Conservation (phyloP, 768 basidiomycete genomes). For the Steccherinum ochraceum region DNA sequence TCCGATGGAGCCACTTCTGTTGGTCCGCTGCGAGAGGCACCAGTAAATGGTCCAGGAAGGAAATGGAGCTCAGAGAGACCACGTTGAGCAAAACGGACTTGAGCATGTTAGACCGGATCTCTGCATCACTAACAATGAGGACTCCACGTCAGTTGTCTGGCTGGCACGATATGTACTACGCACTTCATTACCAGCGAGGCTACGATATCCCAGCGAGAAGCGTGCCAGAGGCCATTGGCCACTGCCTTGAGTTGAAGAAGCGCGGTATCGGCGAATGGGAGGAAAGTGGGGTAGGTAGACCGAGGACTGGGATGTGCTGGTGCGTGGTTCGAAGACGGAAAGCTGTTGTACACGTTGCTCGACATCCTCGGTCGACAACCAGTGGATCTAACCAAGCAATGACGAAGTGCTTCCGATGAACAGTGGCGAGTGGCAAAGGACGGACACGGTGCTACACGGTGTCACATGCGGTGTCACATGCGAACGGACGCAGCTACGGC, state of each 20-base stretch:
- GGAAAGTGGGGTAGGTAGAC: slow-evolving; percentile 60
- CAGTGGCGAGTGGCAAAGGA: too few species aligned
- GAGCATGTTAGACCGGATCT: slow-evolving; percentile 66
- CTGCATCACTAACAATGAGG: slow-evolving; percentile 49
- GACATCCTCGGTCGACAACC: background rate
- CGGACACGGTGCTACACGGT: too few species aligned
- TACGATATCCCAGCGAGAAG: slow-evolving; percentile 68
- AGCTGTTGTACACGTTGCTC: background rate
- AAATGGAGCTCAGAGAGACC: slow-evolving; percentile 67
- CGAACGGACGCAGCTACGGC: too few species aligned
- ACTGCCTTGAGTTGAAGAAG: slow-evolving; percentile 56
- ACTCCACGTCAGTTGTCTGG: slow-evolving; percentile 7
- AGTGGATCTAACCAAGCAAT: too few species aligned
- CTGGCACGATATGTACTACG: slow-evolving; percentile 7
- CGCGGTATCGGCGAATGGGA: slow-evolving; percentile 55
- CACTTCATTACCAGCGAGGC: slow-evolving; percentile 54
- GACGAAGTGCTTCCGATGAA: too few species aligned
- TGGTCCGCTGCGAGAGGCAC: slow-evolving; percentile 57
- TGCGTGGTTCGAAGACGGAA: background rate
- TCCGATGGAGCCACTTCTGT: slow-evolving; percentile 62
- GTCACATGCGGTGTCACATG: too few species aligned
- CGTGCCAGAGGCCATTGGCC: slow-evolving; percentile 56
- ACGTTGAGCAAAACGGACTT: slow-evolving; percentile 73
- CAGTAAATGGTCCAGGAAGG: slow-evolving; percentile 67
- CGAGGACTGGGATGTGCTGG: slow-evolving; percentile 36